A percentile compares a stretch with the other conserved stretches of the same genome.
Conservation (phyloP, 176 grass and related monocot genomes). For the Phoenix roebelenii region DNA sequence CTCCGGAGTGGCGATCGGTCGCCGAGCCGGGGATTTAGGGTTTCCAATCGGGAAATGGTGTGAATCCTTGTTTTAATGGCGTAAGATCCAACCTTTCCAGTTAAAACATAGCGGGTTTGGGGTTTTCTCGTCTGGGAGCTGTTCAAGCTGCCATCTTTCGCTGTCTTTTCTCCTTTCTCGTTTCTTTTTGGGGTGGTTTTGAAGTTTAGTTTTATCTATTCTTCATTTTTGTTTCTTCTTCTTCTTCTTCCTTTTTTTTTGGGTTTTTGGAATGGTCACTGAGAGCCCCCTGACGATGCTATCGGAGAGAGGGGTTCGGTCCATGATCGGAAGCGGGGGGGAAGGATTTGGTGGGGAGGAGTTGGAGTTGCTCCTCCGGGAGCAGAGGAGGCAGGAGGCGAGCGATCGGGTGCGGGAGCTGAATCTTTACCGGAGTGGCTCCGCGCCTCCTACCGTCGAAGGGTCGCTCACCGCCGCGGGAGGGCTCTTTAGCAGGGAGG, state of each 20-base stretch:
- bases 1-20: slow-evolving; percentile 23
- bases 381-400: slow-evolving; percentile 39
- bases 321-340: background rate
- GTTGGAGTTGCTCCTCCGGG: slow-evolving; percentile 37
- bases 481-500: slow-evolving; percentile 29
- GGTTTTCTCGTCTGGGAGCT: slow-evolving; percentile 7
- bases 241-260: slow-evolving; percentile 6
- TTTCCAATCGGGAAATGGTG: slow-evolving; percentile 14
- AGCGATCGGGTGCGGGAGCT: slow-evolving; percentile 36
- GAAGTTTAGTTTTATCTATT: background rate
- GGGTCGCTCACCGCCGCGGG: slow-evolving; percentile 62
- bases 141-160: slow-evolving; percentile 21
- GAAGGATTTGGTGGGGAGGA: slow-evolving; percentile 33
- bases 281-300: slow-evolving; percentile 38
- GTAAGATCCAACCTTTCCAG: background rate
- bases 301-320: slow-evolving; percentile 24
- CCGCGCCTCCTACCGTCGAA: slow-evolving; percentile 89
- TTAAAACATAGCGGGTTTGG: background rate
- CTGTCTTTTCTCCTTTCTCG: slow-evolving; percentile 10
- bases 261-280: slow-evolving; percentile 41
- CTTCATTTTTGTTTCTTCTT: slow-evolving; percentile 15
- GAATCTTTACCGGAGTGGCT: slow-evolving; percentile 76
- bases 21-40: slow-evolving; percentile 12
- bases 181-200: slow-evolving; percentile 14
- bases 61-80: background rate